Evolutionary conservation across 2,329 filamentous ascomycete species (phyloP).

Genomic region (Onygenales sp.): DNA sequence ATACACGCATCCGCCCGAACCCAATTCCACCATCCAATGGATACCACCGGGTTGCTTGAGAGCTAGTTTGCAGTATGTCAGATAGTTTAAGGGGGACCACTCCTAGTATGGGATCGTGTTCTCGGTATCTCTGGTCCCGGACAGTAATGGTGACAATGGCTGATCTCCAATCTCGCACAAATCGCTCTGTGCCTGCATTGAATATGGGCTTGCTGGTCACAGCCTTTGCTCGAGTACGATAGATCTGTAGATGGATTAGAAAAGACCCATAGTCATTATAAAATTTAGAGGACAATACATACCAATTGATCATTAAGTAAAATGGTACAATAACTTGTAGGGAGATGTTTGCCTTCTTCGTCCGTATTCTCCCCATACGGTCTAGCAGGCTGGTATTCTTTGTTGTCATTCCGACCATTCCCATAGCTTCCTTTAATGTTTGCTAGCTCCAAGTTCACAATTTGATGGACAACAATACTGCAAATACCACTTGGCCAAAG

Average conservation of each 20-base stretch:
- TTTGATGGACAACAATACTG: constrained; percentile 81
- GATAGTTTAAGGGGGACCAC: constrained; percentile 82
- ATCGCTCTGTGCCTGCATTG: constrained; percentile 89
- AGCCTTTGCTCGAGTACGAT: constrained; percentile 90
- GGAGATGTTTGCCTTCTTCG: constrained; percentile 68
- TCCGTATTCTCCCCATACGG: constrained; percentile 77
- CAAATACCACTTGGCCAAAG: constrained; percentile 88
- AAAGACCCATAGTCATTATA: neutral
- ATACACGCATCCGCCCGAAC: constrained; percentile 82
- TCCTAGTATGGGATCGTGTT: constrained; percentile 91
- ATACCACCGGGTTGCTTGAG: constrained; percentile 85
- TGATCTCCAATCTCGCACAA: constrained; percentile 87
- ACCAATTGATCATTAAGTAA: constrained; percentile 71
- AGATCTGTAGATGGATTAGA: constrained; percentile 42
- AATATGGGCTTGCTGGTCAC: constrained; percentile 93
- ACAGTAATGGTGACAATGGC: constrained; percentile 79
- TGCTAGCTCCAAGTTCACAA: constrained; percentile 86
- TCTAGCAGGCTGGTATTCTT: constrained; percentile 82
- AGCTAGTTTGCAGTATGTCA: constrained; percentile 78
- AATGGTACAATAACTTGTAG: constrained; percentile 90
- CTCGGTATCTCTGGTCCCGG: constrained; percentile 75
- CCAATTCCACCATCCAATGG: constrained; percentile 92
- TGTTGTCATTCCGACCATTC: constrained; percentile 64
- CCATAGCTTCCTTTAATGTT: constrained; percentile 71
- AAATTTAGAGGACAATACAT: neutral